phyloP scores from a whole-genome alignment of 1,284 basidiomycete species.

The Rhizoctonia solani region DNA sequence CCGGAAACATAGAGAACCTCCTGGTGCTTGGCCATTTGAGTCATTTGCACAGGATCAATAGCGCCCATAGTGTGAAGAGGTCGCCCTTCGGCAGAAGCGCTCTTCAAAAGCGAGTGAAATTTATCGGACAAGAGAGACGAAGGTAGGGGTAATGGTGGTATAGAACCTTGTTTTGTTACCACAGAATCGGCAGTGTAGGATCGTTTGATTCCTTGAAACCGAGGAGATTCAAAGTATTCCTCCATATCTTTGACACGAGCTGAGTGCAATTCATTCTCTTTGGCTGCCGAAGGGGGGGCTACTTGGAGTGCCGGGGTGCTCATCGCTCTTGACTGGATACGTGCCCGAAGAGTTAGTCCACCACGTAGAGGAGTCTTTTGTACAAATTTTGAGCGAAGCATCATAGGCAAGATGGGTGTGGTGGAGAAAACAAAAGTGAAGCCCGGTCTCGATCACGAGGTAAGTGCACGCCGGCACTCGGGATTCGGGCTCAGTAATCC shows the following conservation, averaged over 20 bases:
- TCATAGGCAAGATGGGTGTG: neutral
- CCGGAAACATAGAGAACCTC: constrained; percentile 96
- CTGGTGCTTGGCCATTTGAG: constrained; percentile 95
- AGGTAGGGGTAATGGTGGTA: constrained; percentile 77
- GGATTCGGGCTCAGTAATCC: neutral
- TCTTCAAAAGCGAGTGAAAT: constrained; percentile 67
- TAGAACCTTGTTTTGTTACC: constrained; percentile 86
- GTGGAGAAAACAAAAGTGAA: neutral
- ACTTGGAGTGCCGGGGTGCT: constrained; percentile 26
- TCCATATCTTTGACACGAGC: constrained; percentile 18
- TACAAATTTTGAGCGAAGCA: constrained; percentile 26
- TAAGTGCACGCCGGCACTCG: neutral
- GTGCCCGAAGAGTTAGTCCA: constrained; percentile 3
- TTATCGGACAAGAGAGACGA: constrained; percentile 82
- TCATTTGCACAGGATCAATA: constrained; percentile 92
- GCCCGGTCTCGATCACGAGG: neutral
- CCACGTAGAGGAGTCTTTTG: constrained; percentile 15
- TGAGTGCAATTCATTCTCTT: constrained; percentile 24
- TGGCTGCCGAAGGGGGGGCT: constrained; percentile 5
- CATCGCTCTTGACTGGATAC: constrained; percentile 21
- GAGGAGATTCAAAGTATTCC: constrained; percentile 63
- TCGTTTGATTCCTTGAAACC: constrained; percentile 74
- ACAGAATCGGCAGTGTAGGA: constrained; percentile 80
- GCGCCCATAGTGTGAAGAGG: constrained; percentile 88
- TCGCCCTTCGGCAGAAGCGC: constrained; percentile 63